Evolutionary conservation across 2,329 filamentous ascomycete genomes (phyloP).

Genomic region (Teratosphaeria destructans): DNA sequence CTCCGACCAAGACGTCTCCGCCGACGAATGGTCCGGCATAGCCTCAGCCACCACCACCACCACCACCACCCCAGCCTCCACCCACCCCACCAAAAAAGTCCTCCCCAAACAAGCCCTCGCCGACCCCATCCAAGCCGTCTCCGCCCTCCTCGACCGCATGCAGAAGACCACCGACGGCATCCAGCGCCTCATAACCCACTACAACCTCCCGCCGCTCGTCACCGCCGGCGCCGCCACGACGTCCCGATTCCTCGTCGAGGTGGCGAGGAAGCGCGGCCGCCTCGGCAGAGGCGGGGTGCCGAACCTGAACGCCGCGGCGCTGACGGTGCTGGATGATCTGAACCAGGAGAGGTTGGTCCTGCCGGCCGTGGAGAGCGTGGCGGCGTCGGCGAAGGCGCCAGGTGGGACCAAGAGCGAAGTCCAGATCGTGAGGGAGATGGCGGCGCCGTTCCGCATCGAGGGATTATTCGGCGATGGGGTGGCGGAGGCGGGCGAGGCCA

Average conservation of each 20-base stretch:
- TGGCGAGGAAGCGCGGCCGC: slow-evolving; percentile 83
- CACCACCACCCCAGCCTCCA: slow-evolving; percentile 1
- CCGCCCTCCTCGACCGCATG: slow-evolving; percentile 71
- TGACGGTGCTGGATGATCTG: slow-evolving; percentile 94
- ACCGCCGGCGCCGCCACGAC: slow-evolving; percentile 60
- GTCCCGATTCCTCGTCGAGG: slow-evolving; percentile 87
- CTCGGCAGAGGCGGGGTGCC: slow-evolving; percentile 83
- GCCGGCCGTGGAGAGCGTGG: slow-evolving; percentile 18
- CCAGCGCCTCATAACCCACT: slow-evolving; percentile 69
- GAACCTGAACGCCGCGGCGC: slow-evolving; percentile 77
- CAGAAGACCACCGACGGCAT: slow-evolving; percentile 63
- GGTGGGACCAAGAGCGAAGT: slow-evolving; percentile 54
- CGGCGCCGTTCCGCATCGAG: slow-evolving; percentile 88
- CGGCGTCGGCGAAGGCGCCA: slow-evolving; percentile 9
- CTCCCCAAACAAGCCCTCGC: slow-evolving; percentile 89
- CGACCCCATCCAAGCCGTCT: slow-evolving; percentile 80
- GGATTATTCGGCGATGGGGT: slow-evolving; percentile 69
- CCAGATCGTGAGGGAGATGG: slow-evolving; percentile 84
- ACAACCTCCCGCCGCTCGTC: slow-evolving; percentile 73
- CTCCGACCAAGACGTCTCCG: slow-evolving; percentile 34
- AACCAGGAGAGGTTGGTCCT: slow-evolving; percentile 69
- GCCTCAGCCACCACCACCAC: slow-evolving; percentile 3
- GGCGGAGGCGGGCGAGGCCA: background rate
- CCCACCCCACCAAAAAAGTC: slow-evolving; percentile 47
- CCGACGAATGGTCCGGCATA: slow-evolving; percentile 23